phyloP scores from a whole-genome alignment of 495 filamentous ascomycete genomes.

The Astrothelium macrocarpum region DNA sequence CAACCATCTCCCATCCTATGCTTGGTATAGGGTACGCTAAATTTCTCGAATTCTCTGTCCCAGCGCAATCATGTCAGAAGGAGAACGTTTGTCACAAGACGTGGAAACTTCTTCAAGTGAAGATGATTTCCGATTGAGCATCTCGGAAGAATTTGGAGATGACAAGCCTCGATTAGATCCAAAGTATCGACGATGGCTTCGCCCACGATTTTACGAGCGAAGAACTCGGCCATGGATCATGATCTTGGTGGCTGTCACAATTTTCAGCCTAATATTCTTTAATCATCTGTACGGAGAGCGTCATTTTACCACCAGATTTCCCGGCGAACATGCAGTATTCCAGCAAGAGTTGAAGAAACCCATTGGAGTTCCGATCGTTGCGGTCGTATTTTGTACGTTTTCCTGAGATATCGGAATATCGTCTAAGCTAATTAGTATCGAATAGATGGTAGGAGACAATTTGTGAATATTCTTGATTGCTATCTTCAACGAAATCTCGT shows the following conservation, averaged over 20 bases:
- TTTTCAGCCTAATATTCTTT: not conserved
- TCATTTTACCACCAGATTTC: not conserved
- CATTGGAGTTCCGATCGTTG: not conserved
- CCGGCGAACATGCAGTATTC: not conserved
- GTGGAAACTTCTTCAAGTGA: not conserved
- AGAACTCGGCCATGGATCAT: not conserved
- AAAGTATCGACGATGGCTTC: not conserved
- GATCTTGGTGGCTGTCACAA: not conserved
- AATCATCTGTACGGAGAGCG: not conserved
- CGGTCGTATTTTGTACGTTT: not conserved
- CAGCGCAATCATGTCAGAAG: slow-evolving; percentile 25
- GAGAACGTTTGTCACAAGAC: not conserved
- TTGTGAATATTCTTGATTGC: not conserved
- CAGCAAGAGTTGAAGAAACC: not conserved
- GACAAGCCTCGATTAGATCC: not conserved
- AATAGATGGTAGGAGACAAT: not conserved
- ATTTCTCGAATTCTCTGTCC: too few relatives aligned
- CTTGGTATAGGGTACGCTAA: too few relatives aligned
- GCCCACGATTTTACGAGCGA: not conserved
- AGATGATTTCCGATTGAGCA: not conserved
- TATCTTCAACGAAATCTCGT: slow-evolving; percentile 36
- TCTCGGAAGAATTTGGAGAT: not conserved
- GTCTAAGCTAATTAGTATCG: not conserved
- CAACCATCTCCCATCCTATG: too few relatives aligned
- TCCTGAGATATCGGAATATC: too few relatives aligned